Base-by-base conservation (phyloP, 106 monocot species). In the Iris macrosiphon region DNA sequence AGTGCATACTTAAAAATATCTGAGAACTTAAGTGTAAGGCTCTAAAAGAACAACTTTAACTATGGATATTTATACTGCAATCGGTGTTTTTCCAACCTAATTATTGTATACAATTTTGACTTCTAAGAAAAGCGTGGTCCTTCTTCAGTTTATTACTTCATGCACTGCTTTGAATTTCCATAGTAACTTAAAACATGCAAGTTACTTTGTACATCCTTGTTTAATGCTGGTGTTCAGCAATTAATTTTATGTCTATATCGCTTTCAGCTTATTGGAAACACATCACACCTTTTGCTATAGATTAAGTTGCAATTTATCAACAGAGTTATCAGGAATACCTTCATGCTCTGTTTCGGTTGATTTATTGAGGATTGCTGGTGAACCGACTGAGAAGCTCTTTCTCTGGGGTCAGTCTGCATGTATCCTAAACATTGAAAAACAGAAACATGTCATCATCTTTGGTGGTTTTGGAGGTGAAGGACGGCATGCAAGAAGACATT, bases 401-500 rank as follows among this genome's bases (percentile, higher is more conserved):
- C 71, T 96, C 4, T 96, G 95, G 95, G 95, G 95, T 64, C 95
- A 89, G 15, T 74, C 95, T 54, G 71, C 85, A 29, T 79, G 79
- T 55, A 44, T 27, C 9, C 59, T 72, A 9, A 79, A 57, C 35
- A 57, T 19, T 24, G 41, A 32, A 40, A 34, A 55, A 8, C 17
- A 31, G 12, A 43, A 66, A 22, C 34, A 75, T 27, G 63, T 96
- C 30, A n/a, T 89, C 23, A 57, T 89, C 5, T 96, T 96, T 79
- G 95, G 95, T 66, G 95, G 95, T 40, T 95, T 96, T 72, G 95
- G 95, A 50, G 95, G 95, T 30, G 20, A 72, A 54, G 95, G 95
- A 49, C 62, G 79, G 6, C 95, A 96, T 77, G 78, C 79, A 47
- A 69, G 95, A 60, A 82, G 85, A 70, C 82, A 77, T 57, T 74